Base-by-base conservation (phyloP, 352 stramenopile genomes). In the Globisporangium paroecandrum region DNA sequence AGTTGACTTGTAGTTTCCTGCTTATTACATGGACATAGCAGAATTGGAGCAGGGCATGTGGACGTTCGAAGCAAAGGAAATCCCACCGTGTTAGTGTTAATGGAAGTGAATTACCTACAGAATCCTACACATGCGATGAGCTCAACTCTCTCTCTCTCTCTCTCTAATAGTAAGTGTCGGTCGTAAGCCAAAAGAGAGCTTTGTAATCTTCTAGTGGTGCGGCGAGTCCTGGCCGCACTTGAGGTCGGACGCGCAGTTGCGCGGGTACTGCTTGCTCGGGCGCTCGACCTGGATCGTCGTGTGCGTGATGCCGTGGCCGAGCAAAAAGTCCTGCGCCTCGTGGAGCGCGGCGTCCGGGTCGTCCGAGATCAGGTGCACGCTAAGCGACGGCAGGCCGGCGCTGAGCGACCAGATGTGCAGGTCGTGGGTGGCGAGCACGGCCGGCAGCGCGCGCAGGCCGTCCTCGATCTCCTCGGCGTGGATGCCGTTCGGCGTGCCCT, bases 341-440 rank as follows among this genome's bases (percentile, higher is more conserved):
- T 88, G 74, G 49, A 94, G 77, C 41, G 86, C 80, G 46, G 78
- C 77, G 63, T 93, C 85, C 4, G 81, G 74, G 41, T 93, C 77
- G 34, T 85, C 77, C 41, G 79, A 90, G 32, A 92, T 70, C 58
- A 98, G 75, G 76, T 99, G 97, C 25, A 99, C 96, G 63, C 89
- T 98, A 29, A 99, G 78, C 24, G 89, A 90, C 12, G 83, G 82
- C 36, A 94, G 70, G 0, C 95, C 95, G 10, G 97, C 87, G 29
- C 90, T 98, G 58, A 99, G 91, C 61, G 81, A 97, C 98, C 98
- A 99, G 65, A 99, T 98, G 82, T 99, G 97, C 65, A 99, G 78
- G 77, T 99, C 95, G 79, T 99, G 97, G 15, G 99, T 91, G 64
- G 98, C 86, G 9, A 84, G 70, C 4, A 99, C 95, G 1, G 91